Evolutionary conservation across 805 yeast species (phyloP), one percentile per base, ranked within the genome.

Genomic region (Cephaloascus albidus): DNA sequence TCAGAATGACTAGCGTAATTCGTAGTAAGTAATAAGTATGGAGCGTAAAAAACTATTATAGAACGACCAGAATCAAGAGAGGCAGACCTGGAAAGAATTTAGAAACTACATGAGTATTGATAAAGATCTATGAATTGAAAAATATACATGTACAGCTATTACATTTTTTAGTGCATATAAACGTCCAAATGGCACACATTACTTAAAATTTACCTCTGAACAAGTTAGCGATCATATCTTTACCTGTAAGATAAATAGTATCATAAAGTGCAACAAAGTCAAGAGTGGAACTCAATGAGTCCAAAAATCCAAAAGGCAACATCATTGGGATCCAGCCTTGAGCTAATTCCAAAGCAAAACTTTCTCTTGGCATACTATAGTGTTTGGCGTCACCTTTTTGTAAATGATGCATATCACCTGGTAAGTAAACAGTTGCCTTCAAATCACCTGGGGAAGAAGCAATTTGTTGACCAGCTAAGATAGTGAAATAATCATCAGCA

Each of bases 251-350:
- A 46, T 72, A 75, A 31, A 71, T 76, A 5, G 97, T 93, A 55
- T 75, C 73, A 43, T 57, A 61, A 43, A 90, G 69, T 19, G 95
- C 78, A 49, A 67, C 59, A 43, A 80, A 57, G 58, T 93, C 98
- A 50, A 89, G 60, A 14, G 97, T 93, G 33, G 94, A 81, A 39
- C 81, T 72, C 43, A 83, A 53, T 3, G 83, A 76, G 55, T 87
- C 95, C 37, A 85, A 65, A 62, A 90, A 78, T 0, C 98, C 98
- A 58, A 93, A 93, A 17, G 97, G 97, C 44, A 93, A 71, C 98
- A 93, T 93, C 34, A 90, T 81, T 28, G 98, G 97, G 48, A 93
- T 86, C 95, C 96, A 93, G 43, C 98, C 98, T 66, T 90, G 97
- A 5, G 98, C 98, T 53, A 90, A 72, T 59, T 93, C 98, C 47